These are phyloP conservation scores for Taxawa tesnikishii DNA, from an alignment of 2,329 filamentous ascomycete species.

Conservation along the genomic window DNA sequence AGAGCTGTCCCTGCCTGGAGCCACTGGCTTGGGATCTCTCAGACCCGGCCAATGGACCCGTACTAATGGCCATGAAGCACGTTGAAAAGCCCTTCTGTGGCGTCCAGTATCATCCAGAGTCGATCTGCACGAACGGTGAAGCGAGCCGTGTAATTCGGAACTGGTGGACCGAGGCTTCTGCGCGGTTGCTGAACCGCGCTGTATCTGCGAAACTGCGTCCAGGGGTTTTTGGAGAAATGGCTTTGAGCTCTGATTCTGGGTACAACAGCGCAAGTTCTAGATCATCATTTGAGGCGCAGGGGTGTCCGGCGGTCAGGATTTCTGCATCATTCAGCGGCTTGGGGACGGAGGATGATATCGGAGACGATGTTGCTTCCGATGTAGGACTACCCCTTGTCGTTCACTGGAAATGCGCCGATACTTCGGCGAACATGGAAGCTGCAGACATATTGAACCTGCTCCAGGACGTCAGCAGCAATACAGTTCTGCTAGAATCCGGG, in stretches of 20 bases:
- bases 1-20: conserved; percentile 23
- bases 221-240: not conserved
- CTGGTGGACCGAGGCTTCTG: conserved; percentile 57
- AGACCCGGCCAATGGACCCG: conserved; percentile 35
- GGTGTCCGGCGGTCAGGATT: no score
- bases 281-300: no score
- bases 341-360: not conserved
- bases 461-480: conserved; percentile 20
- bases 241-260: not conserved
- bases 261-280: no score
- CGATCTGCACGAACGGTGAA: conserved; percentile 62
- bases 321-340: not conserved
- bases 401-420: conserved; percentile 2
- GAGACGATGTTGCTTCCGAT: not conserved
- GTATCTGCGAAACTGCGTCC: not conserved
- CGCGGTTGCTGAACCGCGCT: conserved; percentile 2
- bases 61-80: conserved; percentile 71
- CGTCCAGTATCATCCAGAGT: conserved; percentile 85
- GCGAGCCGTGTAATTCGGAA: conserved; percentile 55
- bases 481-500: conserved; percentile 36
- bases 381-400: not conserved
- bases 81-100: conserved; percentile 64
- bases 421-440: conserved; percentile 15
- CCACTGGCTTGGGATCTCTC: conserved; percentile 37
- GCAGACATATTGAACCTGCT: conserved; percentile 24